Evolutionary conservation across 768 basidiomycete genomes (phyloP), one percentile per base, ranked within the genome.

Genomic region (Kwoniella europaea): DNA sequence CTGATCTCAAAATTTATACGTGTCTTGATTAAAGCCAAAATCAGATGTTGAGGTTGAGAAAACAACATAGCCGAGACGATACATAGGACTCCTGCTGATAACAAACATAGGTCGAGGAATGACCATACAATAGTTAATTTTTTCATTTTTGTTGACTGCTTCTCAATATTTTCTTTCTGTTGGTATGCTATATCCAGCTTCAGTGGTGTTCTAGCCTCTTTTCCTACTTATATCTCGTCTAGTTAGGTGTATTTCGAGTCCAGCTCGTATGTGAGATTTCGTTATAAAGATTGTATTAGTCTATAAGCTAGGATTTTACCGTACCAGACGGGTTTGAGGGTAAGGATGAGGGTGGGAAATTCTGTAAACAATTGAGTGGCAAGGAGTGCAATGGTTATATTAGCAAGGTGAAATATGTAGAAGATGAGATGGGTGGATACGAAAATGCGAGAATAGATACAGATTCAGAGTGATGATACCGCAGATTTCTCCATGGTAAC

Each of bases 41-140:
- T 84, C n/a, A 91, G 22, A 24, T 76, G 79, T 76, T 91, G 87
- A 9, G 89, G 87, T 55, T 85, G 84, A 64, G 88, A 87, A 91
- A 91, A 94, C 44, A 91, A 78, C 67, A 93, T 84, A 18, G 92
- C 91, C 59, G 93, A 84, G 53, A 87, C 86, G 69, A 94, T 84
- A 13, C 89, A 84, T 63, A 93, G 69, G 53, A 86, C 84, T 55
- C 91, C 92, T 13, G 91, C 89, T n/a, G 85, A 88, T 58, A 94
- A 86, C 59, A 95, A 87, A 71, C 86, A 86, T 65, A 90, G 68
- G 84, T 90, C 91, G 72, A 94, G 86, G 82, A 89, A 87, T 27
- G 86, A 88, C 91, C 92, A 95, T 69, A 88, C 86, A 60, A 86
- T 88, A 85, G 91, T 87, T 71, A 94, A 85, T 76, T 84, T 87